Evolutionary conservation across 2,329 filamentous ascomycete genomes (phyloP), one percentile per base, ranked within the genome.

Genomic region (Fusarium anguioides): DNA sequence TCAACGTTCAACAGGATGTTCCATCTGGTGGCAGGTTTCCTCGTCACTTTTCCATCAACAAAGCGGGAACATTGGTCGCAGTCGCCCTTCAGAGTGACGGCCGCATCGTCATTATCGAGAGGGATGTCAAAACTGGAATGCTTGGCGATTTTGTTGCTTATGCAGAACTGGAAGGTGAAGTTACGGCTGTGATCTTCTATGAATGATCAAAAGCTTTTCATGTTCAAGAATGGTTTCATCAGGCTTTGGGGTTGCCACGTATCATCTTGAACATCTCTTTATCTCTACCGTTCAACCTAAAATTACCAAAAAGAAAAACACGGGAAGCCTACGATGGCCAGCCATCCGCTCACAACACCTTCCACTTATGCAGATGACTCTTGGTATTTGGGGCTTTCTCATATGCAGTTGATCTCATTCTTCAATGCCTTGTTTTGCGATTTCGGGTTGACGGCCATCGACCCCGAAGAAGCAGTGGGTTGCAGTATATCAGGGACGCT

Each of bases 11-110:
- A 5, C 84, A 90, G 69, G 81, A 87, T 26, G 83, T 84, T n/a
- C 82, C 90, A 0, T 84, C 88, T 1, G 89, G 89, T 46, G 92
- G 92, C 4, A 76, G 79, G 9, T 85, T 83, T 54, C 91, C 92
- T 1, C 84, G 91, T 21, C 89, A 91, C 37, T 91, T 92, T 75
- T 85, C 83, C 48, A 78, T 92, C 56, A 93, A 90, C 76, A 83
- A 82, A 63, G 84, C 83, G 12, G 91, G 91, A 2, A 83, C 83
- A 53, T 77, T 90, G 59, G 78, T 93, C 5, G 91, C 89, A 2
- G 86, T 93, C 26, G 90, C 84, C 1, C 81, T 91, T 66, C 89
- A 93, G 77, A 77, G 78, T 17, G 87, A 87, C 48, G 80, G 82
- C 29, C 86, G 84, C 27, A 86, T 92, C 3, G 86, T 85, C 8